phyloP scores from a whole-genome alignment of 2,329 filamentous ascomycete genomes.

The Cyphellophora attinorum region DNA sequence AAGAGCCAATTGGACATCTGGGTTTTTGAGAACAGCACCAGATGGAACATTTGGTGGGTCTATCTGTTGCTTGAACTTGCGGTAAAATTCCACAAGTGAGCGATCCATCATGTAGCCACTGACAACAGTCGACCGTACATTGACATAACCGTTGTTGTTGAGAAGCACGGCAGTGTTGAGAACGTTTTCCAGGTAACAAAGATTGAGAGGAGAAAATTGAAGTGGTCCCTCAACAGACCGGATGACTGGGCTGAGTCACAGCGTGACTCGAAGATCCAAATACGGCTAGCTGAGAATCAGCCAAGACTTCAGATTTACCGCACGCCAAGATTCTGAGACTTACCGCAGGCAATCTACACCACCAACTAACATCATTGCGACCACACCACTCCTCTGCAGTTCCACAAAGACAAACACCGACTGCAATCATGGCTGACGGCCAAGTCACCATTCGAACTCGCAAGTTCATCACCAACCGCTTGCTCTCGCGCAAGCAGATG shows the following conservation, averaged over 20 bases:
- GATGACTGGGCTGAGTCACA: no score
- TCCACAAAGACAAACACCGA: constrained; percentile 14
- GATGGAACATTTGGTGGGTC: constrained; percentile 54
- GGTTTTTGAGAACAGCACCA: constrained; percentile 46
- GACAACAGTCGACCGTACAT: no score
- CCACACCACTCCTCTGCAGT: constrained; percentile 1
- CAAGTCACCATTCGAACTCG: constrained; percentile 85
- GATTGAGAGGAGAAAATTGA: no score
- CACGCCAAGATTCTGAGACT: neutral
- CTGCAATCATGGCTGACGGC: constrained; percentile 72
- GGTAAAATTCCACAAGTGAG: constrained; percentile 45
- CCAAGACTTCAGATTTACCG: no score
- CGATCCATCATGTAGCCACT: neutral
- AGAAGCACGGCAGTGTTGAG: no score
- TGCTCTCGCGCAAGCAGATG: constrained; percentile 98
- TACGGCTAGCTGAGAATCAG: no score
- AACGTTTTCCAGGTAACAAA: no score
- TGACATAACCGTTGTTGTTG: no score
- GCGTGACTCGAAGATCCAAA: no score
- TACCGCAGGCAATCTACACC: neutral
- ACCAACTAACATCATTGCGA: constrained; percentile 1
- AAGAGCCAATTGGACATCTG: constrained; percentile 56
- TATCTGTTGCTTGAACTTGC: constrained; percentile 71
- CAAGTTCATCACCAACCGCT: constrained; percentile 99
- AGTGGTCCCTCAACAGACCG: no score